These are phyloP conservation scores for Brassica balearica DNA, from an alignment of 441 rosid genomes.

Conservation along the genomic window DNA sequence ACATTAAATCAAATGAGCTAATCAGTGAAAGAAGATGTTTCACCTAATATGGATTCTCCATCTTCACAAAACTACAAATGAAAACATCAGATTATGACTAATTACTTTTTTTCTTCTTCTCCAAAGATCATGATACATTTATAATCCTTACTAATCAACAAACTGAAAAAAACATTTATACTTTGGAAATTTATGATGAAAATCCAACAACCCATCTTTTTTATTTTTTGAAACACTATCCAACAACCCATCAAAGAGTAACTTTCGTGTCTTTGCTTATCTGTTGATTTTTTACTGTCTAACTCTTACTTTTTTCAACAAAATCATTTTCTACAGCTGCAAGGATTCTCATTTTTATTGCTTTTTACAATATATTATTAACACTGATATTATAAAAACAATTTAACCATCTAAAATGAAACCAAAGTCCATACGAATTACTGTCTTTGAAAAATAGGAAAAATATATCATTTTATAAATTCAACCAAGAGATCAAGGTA, in stretches of 20 bases:
- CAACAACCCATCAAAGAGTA: constrained; percentile 36
- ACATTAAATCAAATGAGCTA: constrained; percentile 8
- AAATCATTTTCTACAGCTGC: constrained; percentile 22
- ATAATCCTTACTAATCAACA: constrained; percentile 31
- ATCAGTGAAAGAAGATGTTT: constrained; percentile 37
- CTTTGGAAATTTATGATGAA: constrained; percentile 22
- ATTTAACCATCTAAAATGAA: background rate
- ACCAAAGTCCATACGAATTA: constrained; percentile 6
- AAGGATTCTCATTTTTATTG: constrained; percentile 13
- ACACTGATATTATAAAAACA: constrained; percentile 7
- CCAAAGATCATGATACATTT: constrained; percentile 27
- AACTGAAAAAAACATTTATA: constrained; percentile 11
- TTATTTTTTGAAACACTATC: background rate
- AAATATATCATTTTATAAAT: background rate
- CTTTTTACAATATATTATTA: background rate
- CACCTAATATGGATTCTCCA: constrained; percentile 34
- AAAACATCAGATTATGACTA: constrained; percentile 28
- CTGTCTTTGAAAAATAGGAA: background rate
- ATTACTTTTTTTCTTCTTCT: constrained; percentile 16
- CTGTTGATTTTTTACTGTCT: constrained; percentile 29
- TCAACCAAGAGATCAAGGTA: constrained; percentile 1
- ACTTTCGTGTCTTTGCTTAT: constrained; percentile 22
- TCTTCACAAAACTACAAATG: constrained; percentile 20
- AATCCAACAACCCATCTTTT: constrained; percentile 31
- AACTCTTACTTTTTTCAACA: constrained; percentile 12